Percentiles rank a stretch among this genome's conserved stretches.
These are phyloP conservation scores for Ceratocystis alfenasii DNA, from an alignment of 2,329 filamentous ascomycete species.

Conservation along the genomic window DNA sequence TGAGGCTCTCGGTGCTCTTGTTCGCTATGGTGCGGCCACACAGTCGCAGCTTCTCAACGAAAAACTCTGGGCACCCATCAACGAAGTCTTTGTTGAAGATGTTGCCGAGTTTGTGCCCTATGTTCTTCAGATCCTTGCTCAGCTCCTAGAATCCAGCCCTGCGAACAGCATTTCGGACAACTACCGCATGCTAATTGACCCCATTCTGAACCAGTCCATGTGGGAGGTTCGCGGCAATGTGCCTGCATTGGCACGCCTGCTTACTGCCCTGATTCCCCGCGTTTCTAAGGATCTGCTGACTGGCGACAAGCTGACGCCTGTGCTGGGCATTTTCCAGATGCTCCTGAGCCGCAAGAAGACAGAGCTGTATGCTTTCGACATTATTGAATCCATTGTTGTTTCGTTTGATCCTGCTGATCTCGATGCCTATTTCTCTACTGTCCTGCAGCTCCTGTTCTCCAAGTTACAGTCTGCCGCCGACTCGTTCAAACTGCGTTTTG, in stretches of 20 bases:
- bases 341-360: conserved; percentile 71
- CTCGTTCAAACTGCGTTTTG: conserved; percentile 73
- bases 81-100: conserved; percentile 65
- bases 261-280: conserved; percentile 73
- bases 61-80: conserved; percentile 72
- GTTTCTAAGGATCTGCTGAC: conserved; percentile 60
- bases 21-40: conserved; percentile 52
- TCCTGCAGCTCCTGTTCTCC: conserved; percentile 73
- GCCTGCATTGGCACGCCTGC: conserved; percentile 73
- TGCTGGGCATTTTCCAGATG: conserved; percentile 93
- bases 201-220: conserved; percentile 65
- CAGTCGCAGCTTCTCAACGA: conserved; percentile 65
- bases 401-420: conserved; percentile 57
- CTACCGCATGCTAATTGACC: conserved; percentile 66
- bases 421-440: conserved; percentile 64
- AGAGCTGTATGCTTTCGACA: conserved; percentile 76
- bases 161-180: conserved; percentile 64
- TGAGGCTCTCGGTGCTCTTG: conserved; percentile 80
- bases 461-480: conserved; percentile 59
- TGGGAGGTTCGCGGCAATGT: conserved; percentile 94
- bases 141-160: conserved; percentile 76
- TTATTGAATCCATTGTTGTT: conserved; percentile 68
- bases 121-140: conserved; percentile 87
- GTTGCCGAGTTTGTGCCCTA: conserved; percentile 93
- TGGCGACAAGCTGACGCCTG: conserved; percentile 70